These are phyloP conservation scores for Monilinia laxa DNA, from an alignment of 2,329 filamentous ascomycete genomes.

Conservation along the genomic window DNA sequence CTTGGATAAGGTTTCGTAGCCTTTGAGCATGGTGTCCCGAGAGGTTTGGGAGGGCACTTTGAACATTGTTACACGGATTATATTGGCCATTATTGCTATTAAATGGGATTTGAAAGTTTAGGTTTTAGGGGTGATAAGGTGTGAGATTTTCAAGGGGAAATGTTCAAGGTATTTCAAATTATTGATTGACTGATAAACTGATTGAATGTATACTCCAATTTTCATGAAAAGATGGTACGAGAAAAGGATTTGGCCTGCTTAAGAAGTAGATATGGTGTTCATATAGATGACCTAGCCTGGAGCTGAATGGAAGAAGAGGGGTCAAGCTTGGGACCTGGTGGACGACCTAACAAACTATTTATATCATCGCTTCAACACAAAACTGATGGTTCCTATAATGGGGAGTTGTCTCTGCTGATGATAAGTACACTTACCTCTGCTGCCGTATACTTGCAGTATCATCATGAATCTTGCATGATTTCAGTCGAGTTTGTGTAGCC, in stretches of 20 bases:
- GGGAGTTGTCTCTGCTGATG: too few species aligned
- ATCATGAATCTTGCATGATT: too few species aligned
- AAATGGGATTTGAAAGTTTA: constrained; percentile 28
- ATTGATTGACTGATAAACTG: not conserved
- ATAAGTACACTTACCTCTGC: too few species aligned
- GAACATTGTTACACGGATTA: constrained; percentile 54
- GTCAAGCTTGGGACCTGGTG: not conserved
- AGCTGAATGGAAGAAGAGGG: too few species aligned
- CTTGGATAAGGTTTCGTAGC: constrained; percentile 40
- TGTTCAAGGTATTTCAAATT: not conserved
- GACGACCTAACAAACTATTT: too few species aligned
- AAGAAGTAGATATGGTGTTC: not conserved
- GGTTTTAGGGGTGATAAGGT: not conserved
- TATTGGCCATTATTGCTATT: constrained; percentile 29
- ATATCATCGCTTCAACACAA: too few species aligned
- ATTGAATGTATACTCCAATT: not conserved
- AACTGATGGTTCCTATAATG: too few species aligned
- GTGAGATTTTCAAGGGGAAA: not conserved
- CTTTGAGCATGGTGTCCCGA: constrained; percentile 45
- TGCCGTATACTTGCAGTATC: too few species aligned
- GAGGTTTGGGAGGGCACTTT: constrained; percentile 50
- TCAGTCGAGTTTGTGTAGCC: not conserved
- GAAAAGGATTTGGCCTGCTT: too few species aligned
- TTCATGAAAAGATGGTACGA: not conserved
- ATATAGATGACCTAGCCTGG: not conserved